Evolutionary conservation across 179 eudicot species (phyloP), one percentile per base, ranked within the genome.

Genomic region (Silene coronaria): DNA sequence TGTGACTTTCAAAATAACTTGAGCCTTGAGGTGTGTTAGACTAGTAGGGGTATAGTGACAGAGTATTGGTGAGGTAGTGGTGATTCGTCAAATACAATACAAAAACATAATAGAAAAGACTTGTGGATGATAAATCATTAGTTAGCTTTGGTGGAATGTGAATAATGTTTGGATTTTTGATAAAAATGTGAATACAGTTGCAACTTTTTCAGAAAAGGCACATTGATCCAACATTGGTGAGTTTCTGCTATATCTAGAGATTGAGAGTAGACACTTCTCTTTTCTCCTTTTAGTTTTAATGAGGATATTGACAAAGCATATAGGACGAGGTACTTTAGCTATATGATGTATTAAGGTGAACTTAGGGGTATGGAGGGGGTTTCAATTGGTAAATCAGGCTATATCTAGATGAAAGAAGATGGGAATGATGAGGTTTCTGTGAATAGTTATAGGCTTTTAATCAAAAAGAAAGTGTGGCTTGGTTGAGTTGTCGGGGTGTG

Each of bases 381-480:
- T 10, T 63, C n/a, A 65, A 65, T 65, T 5, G 2, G 69, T 58
- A 11, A 3, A 2, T 63, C 12, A 11, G 17, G 32, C 2, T 27
- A 27, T 34, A 67, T 66, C 13, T 30, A 16, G 51, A 67, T 67
- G 28, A 69, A 59, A 32, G 67, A 48, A 76, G 36, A 63, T 30
- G 21, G 9, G 71, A 21, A 34, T 2, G 19, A 19, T 22, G 36
- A 21, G 63, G 57, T 9, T 16, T 55, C 57, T 11, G 46, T 17
- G 24, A 6, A 36, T 23, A 6, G 16, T 66, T 30, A 36, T 32
- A 46, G 48, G 28, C 55, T 68, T 68, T 19, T 38, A 30, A 10
- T 16, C 34, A 30, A 23, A 38, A 67, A 19, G 26, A 14, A 19
- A 68, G 28, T 42, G 71, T 30, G 11, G 10, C 22, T 38, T 38